Evolutionary conservation across 1,139 yeast species (phyloP).

Genomic region (Geotrichum aggregatum): DNA sequence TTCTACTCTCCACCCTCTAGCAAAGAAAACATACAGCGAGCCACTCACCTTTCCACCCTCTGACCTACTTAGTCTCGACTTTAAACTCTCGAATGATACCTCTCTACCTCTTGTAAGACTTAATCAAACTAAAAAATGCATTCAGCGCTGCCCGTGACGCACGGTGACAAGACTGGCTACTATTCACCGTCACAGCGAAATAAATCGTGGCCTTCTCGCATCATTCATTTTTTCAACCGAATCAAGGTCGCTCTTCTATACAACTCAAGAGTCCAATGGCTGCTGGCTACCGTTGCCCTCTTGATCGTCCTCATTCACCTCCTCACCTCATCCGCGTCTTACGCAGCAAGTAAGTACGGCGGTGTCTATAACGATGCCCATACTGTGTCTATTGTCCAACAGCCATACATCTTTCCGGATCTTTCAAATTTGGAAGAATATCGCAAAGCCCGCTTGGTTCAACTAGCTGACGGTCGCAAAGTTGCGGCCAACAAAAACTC

Average conservation of each 20-base stretch:
- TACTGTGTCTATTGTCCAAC: slow-evolving; percentile 24
- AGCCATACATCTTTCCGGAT: slow-evolving; percentile 33
- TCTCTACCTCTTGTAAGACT: not conserved
- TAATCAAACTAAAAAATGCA: slow-evolving; percentile 23
- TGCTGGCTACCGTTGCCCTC: slow-evolving; percentile 10
- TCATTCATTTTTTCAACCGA: not conserved
- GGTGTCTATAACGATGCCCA: slow-evolving; percentile 29
- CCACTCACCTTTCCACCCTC: no score
- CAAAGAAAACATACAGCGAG: no score
- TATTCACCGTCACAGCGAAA: not conserved
- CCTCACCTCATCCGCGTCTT: not conserved
- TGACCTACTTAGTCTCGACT: no score
- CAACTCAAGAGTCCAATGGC: slow-evolving; percentile 17
- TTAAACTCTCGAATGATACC: not conserved
- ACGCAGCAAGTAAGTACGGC: not conserved
- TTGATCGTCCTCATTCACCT: not conserved
- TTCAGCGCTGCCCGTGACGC: slow-evolving; percentile 28
- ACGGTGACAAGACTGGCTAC: slow-evolving; percentile 19
- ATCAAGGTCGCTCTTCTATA: slow-evolving; percentile 11
- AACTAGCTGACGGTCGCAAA: slow-evolving; percentile 28
- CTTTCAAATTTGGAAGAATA: slow-evolving; percentile 30
- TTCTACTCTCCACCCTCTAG: no score
- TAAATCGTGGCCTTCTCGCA: slow-evolving; percentile 1
- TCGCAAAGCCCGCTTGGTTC: slow-evolving; percentile 32
- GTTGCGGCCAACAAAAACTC: slow-evolving; percentile 30